Percentiles rank a stretch among this genome's conserved stretches.
phyloP scores from a whole-genome alignment of 345 rosid species.

The Firmiana major region DNA sequence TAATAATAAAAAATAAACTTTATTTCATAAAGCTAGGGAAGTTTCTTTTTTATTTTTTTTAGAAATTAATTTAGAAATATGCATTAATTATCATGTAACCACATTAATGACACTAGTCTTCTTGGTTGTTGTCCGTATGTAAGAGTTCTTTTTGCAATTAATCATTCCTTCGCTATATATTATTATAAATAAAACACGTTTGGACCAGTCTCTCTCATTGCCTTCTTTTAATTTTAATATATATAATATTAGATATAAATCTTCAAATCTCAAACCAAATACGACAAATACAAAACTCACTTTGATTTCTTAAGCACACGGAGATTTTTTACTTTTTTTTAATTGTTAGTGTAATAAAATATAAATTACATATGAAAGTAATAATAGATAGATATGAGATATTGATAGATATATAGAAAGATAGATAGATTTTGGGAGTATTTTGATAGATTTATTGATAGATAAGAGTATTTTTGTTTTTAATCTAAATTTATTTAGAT shows the following conservation, averaged over 20 bases:
- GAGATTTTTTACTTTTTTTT: neutral
- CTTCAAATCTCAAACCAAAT: neutral
- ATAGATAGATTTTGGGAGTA: neutral
- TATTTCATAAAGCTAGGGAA: neutral
- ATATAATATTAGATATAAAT: neutral
- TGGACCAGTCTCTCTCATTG: neutral
- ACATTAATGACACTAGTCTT: neutral
- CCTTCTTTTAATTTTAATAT: neutral
- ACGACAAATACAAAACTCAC: neutral
- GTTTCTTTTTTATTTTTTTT: too few relatives aligned
- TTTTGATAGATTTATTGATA: neutral
- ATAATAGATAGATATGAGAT: neutral
- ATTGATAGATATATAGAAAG: neutral
- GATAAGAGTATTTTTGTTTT: constrained; percentile 4
- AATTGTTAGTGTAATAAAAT: neutral
- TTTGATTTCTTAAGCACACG: neutral
- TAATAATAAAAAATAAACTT: neutral
- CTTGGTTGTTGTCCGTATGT: neutral
- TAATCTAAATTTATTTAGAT: neutral
- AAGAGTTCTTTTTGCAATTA: neutral
- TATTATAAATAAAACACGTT: neutral
- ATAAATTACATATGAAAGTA: neutral
- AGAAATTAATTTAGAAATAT: too few relatives aligned
- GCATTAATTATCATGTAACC: neutral
- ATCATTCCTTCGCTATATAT: neutral